These are phyloP conservation scores for Ilyonectria robusta DNA, from an alignment of 2,329 filamentous ascomycete genomes.

Conservation along the genomic window DNA sequence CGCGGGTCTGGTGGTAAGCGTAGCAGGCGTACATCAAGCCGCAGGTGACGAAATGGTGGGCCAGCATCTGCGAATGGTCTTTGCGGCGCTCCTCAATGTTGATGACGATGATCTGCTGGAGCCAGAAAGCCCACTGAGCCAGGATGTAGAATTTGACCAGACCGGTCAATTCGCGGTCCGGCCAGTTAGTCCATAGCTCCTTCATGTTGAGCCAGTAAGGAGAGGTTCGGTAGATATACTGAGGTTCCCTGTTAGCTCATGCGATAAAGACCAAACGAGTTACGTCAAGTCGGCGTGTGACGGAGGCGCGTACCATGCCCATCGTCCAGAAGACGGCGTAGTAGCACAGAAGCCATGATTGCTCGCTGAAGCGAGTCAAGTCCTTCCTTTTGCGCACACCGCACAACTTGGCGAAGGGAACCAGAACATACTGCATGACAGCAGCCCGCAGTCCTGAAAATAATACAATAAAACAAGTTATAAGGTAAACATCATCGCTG, in stretches of 20 bases:
- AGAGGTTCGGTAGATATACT: conserved; percentile 86
- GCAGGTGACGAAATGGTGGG: conserved; percentile 91
- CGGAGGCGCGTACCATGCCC: conserved; percentile 76
- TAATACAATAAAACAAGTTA: conserved; percentile 83
- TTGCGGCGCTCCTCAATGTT: conserved; percentile 94
- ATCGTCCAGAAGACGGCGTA: conserved; percentile 86
- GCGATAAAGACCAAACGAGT: neutral
- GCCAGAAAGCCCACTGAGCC: conserved; percentile 90
- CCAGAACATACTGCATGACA: conserved; percentile 87
- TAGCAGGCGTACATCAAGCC: conserved; percentile 85
- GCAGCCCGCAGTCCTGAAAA: conserved; percentile 89
- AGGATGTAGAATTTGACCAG: conserved; percentile 91
- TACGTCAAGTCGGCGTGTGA: neutral
- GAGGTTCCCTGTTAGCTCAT: conserved; percentile 7
- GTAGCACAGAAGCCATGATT: conserved; percentile 91
- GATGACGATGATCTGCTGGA: conserved; percentile 93
- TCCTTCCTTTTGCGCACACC: conserved; percentile 84
- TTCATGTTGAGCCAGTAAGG: conserved; percentile 82
- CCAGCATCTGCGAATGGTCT: conserved; percentile 95
- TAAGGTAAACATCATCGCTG: conserved; percentile 82
- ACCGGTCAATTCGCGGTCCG: conserved; percentile 79
- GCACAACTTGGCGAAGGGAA: conserved; percentile 79
- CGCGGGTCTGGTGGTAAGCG: conserved; percentile 86
- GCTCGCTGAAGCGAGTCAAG: conserved; percentile 88
- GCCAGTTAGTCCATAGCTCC: conserved; percentile 88